Evolutionary conservation across 257 asterid species (phyloP).

Genomic region (Dorcoceras hygrometricum): DNA sequence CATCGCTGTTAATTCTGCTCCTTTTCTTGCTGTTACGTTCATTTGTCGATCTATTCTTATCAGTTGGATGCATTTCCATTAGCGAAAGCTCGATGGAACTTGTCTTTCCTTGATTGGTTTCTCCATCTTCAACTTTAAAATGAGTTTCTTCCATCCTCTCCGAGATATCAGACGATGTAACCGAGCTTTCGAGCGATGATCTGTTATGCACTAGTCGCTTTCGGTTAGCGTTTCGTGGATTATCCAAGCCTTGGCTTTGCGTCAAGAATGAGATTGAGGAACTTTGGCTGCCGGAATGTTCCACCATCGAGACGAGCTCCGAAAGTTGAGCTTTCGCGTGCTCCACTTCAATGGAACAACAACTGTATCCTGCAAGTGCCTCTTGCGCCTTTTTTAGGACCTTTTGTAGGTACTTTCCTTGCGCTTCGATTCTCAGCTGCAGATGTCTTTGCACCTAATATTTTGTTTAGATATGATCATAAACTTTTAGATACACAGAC

Average conservation of each 20-base stretch:
- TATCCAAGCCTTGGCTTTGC: conserved; percentile 49
- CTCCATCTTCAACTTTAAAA: neutral
- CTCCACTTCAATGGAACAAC: conserved; percentile 59
- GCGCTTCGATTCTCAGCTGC: conserved; percentile 89
- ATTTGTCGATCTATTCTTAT: conserved; percentile 21
- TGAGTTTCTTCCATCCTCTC: conserved; percentile 37
- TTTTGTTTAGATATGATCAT: neutral
- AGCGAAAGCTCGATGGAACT: conserved; percentile 38
- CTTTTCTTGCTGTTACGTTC: conserved; percentile 31
- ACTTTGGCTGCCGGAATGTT: conserved; percentile 49
- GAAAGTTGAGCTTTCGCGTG: conserved; percentile 71
- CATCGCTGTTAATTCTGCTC: conserved; percentile 27
- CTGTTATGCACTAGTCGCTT: conserved; percentile 31
- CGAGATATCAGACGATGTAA: conserved; percentile 72
- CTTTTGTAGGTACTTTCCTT: conserved; percentile 87
- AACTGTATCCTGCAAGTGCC: conserved; percentile 60
- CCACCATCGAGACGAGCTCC: conserved; percentile 66
- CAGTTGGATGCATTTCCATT: conserved; percentile 50
- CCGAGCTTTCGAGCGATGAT: conserved; percentile 64
- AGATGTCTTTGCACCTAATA: conserved; percentile 79
- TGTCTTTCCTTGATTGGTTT: conserved; percentile 24
- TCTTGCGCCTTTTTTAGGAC: conserved; percentile 78
- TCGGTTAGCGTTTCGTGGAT: conserved; percentile 15
- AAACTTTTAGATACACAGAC: neutral
- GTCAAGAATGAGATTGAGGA: conserved; percentile 64